Evolutionary conservation across 352 stramenopile species (phyloP).

Genomic region (Elongisporangium undulatum): DNA sequence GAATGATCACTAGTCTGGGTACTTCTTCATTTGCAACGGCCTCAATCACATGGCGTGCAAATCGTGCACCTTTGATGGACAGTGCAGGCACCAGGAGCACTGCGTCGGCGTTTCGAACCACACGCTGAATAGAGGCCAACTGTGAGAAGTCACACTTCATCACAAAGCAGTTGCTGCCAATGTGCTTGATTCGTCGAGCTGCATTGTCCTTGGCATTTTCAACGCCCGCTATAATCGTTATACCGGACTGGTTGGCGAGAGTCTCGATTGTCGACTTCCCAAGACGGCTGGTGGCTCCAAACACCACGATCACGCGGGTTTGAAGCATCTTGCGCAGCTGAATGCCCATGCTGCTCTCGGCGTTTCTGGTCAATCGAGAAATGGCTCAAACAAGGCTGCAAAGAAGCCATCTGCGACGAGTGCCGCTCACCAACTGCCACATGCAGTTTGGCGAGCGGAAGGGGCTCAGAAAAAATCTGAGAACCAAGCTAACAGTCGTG

Average conservation of each 20-base stretch:
- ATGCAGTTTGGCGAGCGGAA: background rate
- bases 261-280: constrained; percentile 50
- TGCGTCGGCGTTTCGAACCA: constrained; percentile 62
- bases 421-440: background rate
- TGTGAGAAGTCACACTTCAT: constrained; percentile 12
- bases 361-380: background rate
- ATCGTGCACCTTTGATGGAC: constrained; percentile 48
- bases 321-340: constrained; percentile 56
- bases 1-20: constrained; percentile 53
- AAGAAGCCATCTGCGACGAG: background rate
- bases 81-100: constrained; percentile 63
- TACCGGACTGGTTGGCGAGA: constrained; percentile 33
- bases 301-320: constrained; percentile 65
- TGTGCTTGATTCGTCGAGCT: constrained; percentile 43
- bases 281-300: constrained; percentile 66
- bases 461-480: background rate
- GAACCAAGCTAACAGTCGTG: background rate
- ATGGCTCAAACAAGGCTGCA: background rate
- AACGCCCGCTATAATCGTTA: constrained; percentile 55
- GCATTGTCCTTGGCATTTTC: constrained; percentile 45
- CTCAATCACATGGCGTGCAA: constrained; percentile 69
- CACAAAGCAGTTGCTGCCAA: constrained; percentile 43
- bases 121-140: constrained; percentile 39
- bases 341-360: constrained; percentile 33
- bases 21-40: constrained; percentile 39